Evolutionary conservation across 805 yeast species (phyloP).

Genomic region (Cyberlindnera suaveolens): DNA sequence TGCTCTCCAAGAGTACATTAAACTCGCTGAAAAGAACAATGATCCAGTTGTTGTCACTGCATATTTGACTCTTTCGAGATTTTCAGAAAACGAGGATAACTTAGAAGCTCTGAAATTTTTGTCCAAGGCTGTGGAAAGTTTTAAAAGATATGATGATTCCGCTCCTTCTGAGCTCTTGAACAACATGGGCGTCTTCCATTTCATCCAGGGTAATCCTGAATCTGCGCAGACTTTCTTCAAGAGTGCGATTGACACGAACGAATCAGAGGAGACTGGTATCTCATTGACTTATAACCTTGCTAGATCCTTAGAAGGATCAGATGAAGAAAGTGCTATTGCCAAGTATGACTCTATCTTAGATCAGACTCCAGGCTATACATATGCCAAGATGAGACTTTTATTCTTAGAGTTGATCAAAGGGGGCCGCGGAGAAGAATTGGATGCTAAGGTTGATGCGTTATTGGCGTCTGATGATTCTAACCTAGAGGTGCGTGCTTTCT

Average conservation of each 20-base stretch:
- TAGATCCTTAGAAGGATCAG: conserved; percentile 54
- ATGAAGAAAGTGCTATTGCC: conserved; percentile 20
- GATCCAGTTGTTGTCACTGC: conserved; percentile 63
- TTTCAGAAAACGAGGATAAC: conserved; percentile 62
- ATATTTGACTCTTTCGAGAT: conserved; percentile 57
- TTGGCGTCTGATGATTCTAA: conserved; percentile 50
- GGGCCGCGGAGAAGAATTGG: conserved; percentile 34
- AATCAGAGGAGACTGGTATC: conserved; percentile 28
- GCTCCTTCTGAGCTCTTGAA: conserved; percentile 58
- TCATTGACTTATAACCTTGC: conserved; percentile 72
- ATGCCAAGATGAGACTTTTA: conserved; percentile 68
- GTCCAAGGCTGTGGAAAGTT: conserved; percentile 51
- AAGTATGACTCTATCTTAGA: conserved; percentile 51
- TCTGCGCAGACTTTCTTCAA: conserved; percentile 54
- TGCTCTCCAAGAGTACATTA: conserved; percentile 64
- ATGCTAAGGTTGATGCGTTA: conserved; percentile 47
- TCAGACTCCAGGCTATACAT: conserved; percentile 61
- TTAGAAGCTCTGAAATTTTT: conserved; percentile 63
- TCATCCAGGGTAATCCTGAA: conserved; percentile 52
- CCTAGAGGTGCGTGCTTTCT: conserved; percentile 82
- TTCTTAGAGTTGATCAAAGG: conserved; percentile 51
- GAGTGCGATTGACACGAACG: conserved; percentile 39
- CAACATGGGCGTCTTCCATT: conserved; percentile 80
- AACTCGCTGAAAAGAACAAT: conserved; percentile 48
- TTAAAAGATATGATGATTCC: conserved; percentile 26